Percentiles rank a stretch among this genome's conserved stretches.
These are phyloP conservation scores for Dendrostoma leiphaemia DNA, from an alignment of 2,329 filamentous ascomycete species.

Conservation along the genomic window DNA sequence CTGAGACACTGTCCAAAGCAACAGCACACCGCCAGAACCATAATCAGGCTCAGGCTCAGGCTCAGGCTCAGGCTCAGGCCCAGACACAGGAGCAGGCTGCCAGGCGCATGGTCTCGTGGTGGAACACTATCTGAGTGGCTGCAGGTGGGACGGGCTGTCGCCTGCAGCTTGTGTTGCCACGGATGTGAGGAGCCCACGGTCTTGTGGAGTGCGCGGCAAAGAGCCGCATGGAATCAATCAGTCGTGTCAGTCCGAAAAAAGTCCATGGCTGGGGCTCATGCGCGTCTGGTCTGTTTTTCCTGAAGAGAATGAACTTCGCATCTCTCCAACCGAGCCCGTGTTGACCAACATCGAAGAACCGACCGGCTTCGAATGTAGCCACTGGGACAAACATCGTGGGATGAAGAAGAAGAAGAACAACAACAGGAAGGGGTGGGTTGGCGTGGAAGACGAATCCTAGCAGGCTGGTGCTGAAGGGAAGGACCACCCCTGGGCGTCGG, in stretches of 20 bases:
- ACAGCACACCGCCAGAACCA: conserved; percentile 13
- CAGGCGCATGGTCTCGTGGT: background rate
- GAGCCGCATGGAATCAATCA: conserved; percentile 18
- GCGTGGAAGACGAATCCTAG: too few relatives aligned
- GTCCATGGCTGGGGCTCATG: conserved; percentile 10
- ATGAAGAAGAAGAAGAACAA: background rate
- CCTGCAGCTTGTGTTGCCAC: conserved; percentile 5
- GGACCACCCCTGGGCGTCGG: background rate
- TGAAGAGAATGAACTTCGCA: too few relatives aligned
- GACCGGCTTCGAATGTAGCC: too few relatives aligned
- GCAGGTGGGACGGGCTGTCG: conserved; percentile 4
- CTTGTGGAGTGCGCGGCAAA: background rate
- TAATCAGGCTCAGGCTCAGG: too few relatives aligned
- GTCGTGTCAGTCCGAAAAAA: conserved; percentile 1
- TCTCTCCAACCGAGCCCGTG: too few relatives aligned
- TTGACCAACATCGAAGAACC: too few relatives aligned
- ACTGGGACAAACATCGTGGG: too few relatives aligned
- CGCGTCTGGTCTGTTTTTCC: too few relatives aligned
- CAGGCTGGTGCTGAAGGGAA: too few relatives aligned
- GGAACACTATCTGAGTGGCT: background rate
- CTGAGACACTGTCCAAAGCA: background rate
- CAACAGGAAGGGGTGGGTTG: too few relatives aligned
- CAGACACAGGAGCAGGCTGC: background rate
- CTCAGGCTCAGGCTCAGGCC: too few relatives aligned
- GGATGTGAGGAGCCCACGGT: background rate